A percentile compares a stretch with the other conserved stretches of the same genome.
Evolutionary conservation across 2,329 filamentous ascomycete genomes (phyloP).

Genomic region (Laburnicola sp.): DNA sequence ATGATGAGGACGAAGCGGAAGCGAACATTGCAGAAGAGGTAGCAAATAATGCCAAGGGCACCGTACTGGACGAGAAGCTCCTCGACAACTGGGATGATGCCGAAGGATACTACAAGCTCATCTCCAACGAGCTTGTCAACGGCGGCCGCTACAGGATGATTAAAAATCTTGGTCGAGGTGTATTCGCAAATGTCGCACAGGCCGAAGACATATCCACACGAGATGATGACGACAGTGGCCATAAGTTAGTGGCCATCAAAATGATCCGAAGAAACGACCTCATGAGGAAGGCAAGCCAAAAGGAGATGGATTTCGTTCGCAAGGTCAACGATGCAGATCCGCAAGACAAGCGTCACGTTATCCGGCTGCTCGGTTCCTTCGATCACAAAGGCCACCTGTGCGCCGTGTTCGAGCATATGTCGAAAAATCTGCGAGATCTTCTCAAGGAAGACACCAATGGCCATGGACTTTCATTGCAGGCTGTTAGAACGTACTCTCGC

Average conservation of each 20-base stretch:
- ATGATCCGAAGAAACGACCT: conserved; percentile 97
- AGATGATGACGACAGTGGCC: conserved; percentile 43
- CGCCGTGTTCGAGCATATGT: conserved; percentile 94
- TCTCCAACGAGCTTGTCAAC: conserved; percentile 86
- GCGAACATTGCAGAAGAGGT: conserved; percentile 63
- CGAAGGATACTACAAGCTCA: conserved; percentile 95
- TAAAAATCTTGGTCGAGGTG: conserved; percentile 84
- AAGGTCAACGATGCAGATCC: conserved; percentile 84
- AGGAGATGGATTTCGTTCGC: conserved; percentile 90
- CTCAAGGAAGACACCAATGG: conserved; percentile 82
- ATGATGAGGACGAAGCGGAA: conserved; percentile 75
- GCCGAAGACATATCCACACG: conserved; percentile 54
- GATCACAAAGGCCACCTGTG: conserved; percentile 95
- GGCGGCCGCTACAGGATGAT: conserved; percentile 85
- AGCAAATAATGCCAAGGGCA: conserved; percentile 28
- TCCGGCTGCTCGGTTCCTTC: conserved; percentile 83
- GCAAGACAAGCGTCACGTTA: conserved; percentile 87
- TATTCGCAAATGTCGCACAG: conserved; percentile 95
- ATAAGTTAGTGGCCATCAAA: conserved; percentile 86
- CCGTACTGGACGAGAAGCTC: conserved; percentile 67
- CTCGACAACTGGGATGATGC: conserved; percentile 92
- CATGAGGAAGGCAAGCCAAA: conserved; percentile 88
- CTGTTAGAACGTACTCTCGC: conserved; percentile 85
- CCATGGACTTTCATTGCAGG: conserved; percentile 85
- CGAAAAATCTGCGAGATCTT: conserved; percentile 81